phyloP scores from a whole-genome alignment of 1,284 basidiomycete genomes.

The Rugosomyces carneus region DNA sequence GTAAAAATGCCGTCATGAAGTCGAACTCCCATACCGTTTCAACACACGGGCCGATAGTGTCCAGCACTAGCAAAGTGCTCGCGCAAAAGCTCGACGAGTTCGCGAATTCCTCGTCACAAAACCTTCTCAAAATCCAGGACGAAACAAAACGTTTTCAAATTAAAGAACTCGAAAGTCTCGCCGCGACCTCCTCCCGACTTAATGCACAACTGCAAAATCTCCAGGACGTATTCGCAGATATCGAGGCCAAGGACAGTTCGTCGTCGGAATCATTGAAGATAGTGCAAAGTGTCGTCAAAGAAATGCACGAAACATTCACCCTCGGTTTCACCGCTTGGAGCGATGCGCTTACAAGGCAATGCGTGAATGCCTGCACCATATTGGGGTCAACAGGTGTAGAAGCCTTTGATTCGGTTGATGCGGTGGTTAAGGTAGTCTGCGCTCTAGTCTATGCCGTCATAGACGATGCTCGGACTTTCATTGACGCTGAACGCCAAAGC shows the following conservation, averaged over 20 bases:
- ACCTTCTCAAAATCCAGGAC: conserved; percentile 43
- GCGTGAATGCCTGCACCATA: conserved; percentile 40
- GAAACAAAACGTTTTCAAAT: conserved; percentile 53
- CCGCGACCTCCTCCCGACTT: conserved; percentile 48
- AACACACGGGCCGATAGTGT: conserved; percentile 55
- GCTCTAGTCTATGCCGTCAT: conserved; percentile 57
- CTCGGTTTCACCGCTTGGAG: conserved; percentile 50
- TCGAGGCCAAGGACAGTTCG: conserved; percentile 48
- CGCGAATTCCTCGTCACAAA: conserved; percentile 48
- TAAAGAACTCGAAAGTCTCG: conserved; percentile 51
- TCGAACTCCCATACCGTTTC: conserved; percentile 64
- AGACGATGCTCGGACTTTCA: conserved; percentile 50
- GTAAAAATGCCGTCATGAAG: conserved; percentile 63
- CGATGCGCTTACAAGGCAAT: conserved; percentile 41
- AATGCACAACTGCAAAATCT: conserved; percentile 56
- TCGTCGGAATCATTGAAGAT: conserved; percentile 48
- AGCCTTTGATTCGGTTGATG: conserved; percentile 47
- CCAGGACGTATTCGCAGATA: conserved; percentile 49
- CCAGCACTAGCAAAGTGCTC: conserved; percentile 46
- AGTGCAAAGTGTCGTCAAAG: conserved; percentile 43
- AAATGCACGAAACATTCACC: conserved; percentile 49
- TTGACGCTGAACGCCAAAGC: conserved; percentile 49
- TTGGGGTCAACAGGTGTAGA: conserved; percentile 36
- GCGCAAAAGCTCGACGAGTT: conserved; percentile 60
- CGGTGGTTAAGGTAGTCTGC: conserved; percentile 44